Percentiles rank a stretch among this genome's conserved stretches.
phyloP scores from a whole-genome alignment of 139 green algal genomes.

The Micractinium sp. region DNA sequence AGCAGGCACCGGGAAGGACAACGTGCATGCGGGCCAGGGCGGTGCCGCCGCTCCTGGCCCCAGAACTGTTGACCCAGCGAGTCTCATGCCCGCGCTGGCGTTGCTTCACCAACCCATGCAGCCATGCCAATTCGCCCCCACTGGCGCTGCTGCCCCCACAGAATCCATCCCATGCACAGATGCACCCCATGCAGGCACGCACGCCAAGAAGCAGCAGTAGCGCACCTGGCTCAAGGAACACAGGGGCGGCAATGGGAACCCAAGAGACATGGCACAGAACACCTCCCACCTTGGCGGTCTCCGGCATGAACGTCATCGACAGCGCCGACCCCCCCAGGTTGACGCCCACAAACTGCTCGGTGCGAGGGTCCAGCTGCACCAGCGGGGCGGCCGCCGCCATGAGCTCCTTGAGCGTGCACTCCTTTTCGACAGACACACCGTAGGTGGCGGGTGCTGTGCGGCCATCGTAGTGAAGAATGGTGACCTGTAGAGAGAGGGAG shows the following conservation, averaged over 20 bases:
- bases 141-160: no score
- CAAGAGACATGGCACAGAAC: not conserved
- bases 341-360: conserved; percentile 2
- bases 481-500: not conserved
- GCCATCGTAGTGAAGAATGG: conserved; percentile 21
- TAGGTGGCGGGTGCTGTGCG: conserved; percentile 17
- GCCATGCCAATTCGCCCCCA: no score
- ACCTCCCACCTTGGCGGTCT: not conserved
- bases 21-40: no score
- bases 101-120: no score
- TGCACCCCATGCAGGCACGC: not conserved
- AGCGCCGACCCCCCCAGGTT: not conserved
- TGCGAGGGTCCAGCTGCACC: not conserved
- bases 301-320: not conserved
- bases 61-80: no score
- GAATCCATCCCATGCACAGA: no score
- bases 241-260: no score
- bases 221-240: no score
- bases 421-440: conserved; percentile 7
- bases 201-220: no score
- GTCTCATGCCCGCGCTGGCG: no score
- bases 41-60: no score
- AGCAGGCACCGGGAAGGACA: not conserved
- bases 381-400: conserved; percentile 25
- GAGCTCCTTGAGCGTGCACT: conserved; percentile 4